Evolutionary conservation across 148 eudicot genomes (phyloP), one percentile per base, ranked within the genome.

Genomic region (Camellia sinensis): DNA sequence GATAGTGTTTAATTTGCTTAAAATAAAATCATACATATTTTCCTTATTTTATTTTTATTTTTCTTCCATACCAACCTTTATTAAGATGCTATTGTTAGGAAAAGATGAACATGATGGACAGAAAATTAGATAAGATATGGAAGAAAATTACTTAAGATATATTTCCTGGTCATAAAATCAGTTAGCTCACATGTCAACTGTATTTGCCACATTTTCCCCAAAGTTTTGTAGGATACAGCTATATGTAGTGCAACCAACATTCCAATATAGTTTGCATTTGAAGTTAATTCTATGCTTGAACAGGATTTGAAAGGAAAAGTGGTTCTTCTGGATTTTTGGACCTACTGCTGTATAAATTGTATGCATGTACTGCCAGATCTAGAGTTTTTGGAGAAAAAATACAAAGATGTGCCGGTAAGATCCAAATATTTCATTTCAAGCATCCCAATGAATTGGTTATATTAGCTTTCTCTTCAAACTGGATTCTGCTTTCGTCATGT

Each of bases 331-430:
- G 99, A 95, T 84, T 95, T 95, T 85, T 95, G 99, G 99, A 95
- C 99, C 80, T 95, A 95, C 79, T 95, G 99, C 75, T 95, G 99
- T 80, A 93, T 95, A 78, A 95, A 95, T 80, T 95, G 99, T 78
- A 93, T 95, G 94, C 99, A 95, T 89, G 99, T 95, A 82, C 82
- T 95, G 75, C 99, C 99, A 7, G 99, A 95, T 87, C 93, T 95
- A 29, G 97, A 92, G 83, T 95, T 84, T 81, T 81, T 95, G 86
- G 99, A 95, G 94, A 89, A 88, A 71, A 95, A 95, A 80, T 95
- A 95, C 83, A 92, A 92, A 86, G 97, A 92, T 80, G 86, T 84
- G 94, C 95, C 99, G 67, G 99, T 95, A 88, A 86, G 87, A 18
- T 76, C 71, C 66, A 50, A 53, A 50, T 76, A 65, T 53, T 57